Percentiles rank a stretch among this genome's conserved stretches.
phyloP scores from a whole-genome alignment of 2,329 filamentous ascomycete species.

The Neofusicoccum kwambonambiense region DNA sequence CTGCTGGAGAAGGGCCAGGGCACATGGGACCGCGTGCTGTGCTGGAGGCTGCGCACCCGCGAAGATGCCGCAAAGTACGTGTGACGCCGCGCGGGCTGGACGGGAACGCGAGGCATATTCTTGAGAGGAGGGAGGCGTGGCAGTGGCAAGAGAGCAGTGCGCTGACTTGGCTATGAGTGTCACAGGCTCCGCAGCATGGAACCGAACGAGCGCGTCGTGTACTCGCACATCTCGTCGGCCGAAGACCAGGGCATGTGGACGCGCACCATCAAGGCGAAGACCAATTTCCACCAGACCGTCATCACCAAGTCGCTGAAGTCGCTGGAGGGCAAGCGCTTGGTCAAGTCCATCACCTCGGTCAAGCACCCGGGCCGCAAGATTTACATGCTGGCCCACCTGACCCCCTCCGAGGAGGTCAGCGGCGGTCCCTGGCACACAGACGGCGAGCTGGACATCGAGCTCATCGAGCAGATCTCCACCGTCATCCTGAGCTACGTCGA shows the following conservation, averaged over 20 bases:
- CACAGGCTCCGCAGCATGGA: slow-evolving; percentile 46
- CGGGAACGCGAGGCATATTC: too few relatives aligned
- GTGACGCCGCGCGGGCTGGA: neutral
- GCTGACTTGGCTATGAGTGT: neutral
- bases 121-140: too few relatives aligned
- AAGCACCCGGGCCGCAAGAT: slow-evolving; percentile 90
- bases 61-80: slow-evolving; percentile 38
- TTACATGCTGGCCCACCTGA: slow-evolving; percentile 86
- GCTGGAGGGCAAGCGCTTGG: slow-evolving; percentile 76
- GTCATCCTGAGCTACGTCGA: slow-evolving; percentile 74
- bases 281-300: slow-evolving; percentile 79
- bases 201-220: slow-evolving; percentile 78
- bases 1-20: slow-evolving; percentile 26
- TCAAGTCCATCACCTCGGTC: slow-evolving; percentile 87
- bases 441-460: slow-evolving; percentile 81
- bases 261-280: slow-evolving; percentile 74
- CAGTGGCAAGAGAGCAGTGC: neutral
- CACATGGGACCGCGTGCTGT: slow-evolving; percentile 34
- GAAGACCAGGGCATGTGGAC: slow-evolving; percentile 88
- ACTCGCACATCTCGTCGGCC: slow-evolving; percentile 82
- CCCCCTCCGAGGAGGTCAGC: slow-evolving; percentile 84
- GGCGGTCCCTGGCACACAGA: slow-evolving; percentile 95
- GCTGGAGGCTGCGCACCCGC: slow-evolving; percentile 37
- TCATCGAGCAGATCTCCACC: slow-evolving; percentile 73
- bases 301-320: slow-evolving; percentile 80